Conservation (phyloP, 441 rosid species). For the Jatropha multifida region DNA sequence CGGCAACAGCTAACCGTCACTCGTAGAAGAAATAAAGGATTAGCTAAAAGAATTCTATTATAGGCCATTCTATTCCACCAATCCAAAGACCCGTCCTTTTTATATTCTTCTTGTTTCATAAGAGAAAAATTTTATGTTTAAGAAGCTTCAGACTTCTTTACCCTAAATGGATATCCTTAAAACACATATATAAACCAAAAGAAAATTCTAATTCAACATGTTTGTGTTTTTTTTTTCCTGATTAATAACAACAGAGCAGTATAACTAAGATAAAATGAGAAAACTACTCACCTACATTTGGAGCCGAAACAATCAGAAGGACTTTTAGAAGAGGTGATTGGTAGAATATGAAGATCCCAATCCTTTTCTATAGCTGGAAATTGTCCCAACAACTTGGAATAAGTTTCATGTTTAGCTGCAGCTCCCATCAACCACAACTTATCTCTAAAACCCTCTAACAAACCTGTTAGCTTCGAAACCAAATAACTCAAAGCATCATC, state of each 20-base stretch:
- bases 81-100: background rate
- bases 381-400: constrained; percentile 42
- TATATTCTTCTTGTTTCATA: background rate
- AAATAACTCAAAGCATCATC: constrained; percentile 33
- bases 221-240: too few species aligned
- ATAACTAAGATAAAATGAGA: background rate
- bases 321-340: constrained; percentile 51
- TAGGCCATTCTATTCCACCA: background rate
- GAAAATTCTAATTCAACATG: background rate
- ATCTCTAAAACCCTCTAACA: constrained; percentile 43
- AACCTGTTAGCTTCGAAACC: constrained; percentile 45
- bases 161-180: background rate
- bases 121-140: background rate
- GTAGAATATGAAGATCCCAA: constrained; percentile 79
- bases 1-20: background rate
- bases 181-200: background rate
- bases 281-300: constrained; percentile 55
- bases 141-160: background rate
- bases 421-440: constrained; percentile 63
- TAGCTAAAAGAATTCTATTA: background rate
- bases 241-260: too few species aligned
- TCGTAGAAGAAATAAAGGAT: background rate
- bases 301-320: constrained; percentile 42
- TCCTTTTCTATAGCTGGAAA: constrained; percentile 61
- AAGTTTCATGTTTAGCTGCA: constrained; percentile 56